Percentiles rank a stretch among this genome's conserved stretches.
Evolutionary conservation across 371 early-diverging fungal species (phyloP).

Genomic region (Mucor piriformis): DNA sequence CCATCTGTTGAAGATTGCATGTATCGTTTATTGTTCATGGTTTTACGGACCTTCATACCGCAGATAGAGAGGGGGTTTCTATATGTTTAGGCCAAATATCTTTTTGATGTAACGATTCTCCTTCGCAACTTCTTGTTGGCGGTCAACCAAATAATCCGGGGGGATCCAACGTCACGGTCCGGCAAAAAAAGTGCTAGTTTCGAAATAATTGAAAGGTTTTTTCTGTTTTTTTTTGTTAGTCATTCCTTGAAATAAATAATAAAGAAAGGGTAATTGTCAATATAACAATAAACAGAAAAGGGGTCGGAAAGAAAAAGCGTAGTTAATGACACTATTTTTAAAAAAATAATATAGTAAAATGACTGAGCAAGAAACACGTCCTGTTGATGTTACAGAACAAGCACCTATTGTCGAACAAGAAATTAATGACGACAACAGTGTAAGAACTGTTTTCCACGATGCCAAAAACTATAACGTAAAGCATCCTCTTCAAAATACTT

Average conservation of each 20-base stretch:
- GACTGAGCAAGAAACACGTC: conserved; percentile 32
- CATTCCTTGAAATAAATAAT: background rate
- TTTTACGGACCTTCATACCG: conserved; percentile 25
- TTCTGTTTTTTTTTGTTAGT: background rate
- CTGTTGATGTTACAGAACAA: conserved; percentile 13
- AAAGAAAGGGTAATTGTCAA: conserved; percentile 3
- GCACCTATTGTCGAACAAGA: conserved; percentile 6
- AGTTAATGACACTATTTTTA: background rate
- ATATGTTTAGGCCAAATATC: conserved; percentile 3
- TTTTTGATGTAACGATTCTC: conserved; percentile 7
- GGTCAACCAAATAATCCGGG: background rate
- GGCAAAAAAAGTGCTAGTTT: background rate
- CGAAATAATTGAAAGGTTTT: background rate
- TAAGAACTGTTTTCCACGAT: conserved; percentile 72
- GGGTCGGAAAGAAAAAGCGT: background rate
- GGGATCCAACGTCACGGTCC: conserved; percentile 2
- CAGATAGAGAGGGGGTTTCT: conserved; percentile 26
- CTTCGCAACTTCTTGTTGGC: background rate
- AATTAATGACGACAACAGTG: conserved; percentile 48
- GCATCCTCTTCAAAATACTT: conserved; percentile 87
- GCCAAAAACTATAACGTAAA: conserved; percentile 74
- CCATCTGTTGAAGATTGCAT: conserved; percentile 11
- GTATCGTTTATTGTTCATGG: conserved; percentile 5
- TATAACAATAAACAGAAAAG: background rate
- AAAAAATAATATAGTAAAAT: background rate